Percentiles rank a stretch among this genome's conserved stretches.
These are phyloP conservation scores for Carallia brachiata DNA, from an alignment of 345 rosid species.

Conservation along the genomic window DNA sequence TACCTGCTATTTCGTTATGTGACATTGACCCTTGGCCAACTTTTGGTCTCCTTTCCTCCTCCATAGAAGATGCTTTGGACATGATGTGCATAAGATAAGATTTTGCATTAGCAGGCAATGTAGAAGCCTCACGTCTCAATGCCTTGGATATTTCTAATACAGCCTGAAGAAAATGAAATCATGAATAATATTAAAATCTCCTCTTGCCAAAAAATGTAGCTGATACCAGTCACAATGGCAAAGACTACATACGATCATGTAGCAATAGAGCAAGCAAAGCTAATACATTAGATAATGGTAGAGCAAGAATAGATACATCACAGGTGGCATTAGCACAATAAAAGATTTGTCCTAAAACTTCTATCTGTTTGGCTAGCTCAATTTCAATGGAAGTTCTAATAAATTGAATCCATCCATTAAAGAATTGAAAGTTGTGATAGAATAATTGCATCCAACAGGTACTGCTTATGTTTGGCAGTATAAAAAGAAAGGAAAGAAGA, in stretches of 20 bases:
- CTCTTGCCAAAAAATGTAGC: not conserved
- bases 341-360: not conserved
- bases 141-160: slow-evolving; percentile 75
- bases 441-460: no score
- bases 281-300: not conserved
- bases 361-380: not conserved
- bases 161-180: slow-evolving; percentile 49
- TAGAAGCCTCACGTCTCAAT: slow-evolving; percentile 62
- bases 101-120: slow-evolving; percentile 54
- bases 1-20: slow-evolving; percentile 34
- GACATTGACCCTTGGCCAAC: slow-evolving; percentile 30
- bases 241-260: not conserved
- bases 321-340: no score
- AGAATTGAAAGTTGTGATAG: no score
- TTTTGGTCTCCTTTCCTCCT: slow-evolving; percentile 19
- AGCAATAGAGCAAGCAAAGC: not conserved
- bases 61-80: slow-evolving; percentile 42
- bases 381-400: not conserved
- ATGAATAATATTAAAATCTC: not conserved
- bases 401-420: no score
- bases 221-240: not conserved
- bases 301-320: no score
- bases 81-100: slow-evolving; percentile 41
- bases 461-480: no score
- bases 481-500: no score